phyloP scores from a whole-genome alignment of 1,284 basidiomycete species.

The Ceratobasidium sp. region DNA sequence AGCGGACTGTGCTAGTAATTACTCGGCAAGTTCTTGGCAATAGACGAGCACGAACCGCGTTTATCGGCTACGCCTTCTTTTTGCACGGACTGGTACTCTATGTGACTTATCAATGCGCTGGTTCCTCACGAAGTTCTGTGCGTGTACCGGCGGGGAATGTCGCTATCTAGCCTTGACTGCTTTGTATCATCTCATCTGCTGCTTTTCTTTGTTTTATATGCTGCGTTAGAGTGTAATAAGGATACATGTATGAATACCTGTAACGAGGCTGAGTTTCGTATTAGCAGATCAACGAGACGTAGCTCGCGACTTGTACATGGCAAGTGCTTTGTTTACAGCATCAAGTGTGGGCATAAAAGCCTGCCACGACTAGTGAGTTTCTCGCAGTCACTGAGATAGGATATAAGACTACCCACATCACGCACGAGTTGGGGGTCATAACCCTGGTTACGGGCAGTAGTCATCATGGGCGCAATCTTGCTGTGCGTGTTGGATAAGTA shows the following conservation, averaged over 20 bases:
- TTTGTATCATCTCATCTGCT: constrained; percentile 41
- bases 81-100: constrained; percentile 85
- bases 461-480: constrained; percentile 83
- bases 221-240: constrained; percentile 39
- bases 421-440: constrained; percentile 75
- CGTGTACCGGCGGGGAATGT: constrained; percentile 33
- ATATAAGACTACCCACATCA: constrained; percentile 66
- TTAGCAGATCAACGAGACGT: constrained; percentile 43
- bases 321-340: constrained; percentile 82
- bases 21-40: constrained; percentile 91
- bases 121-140: constrained; percentile 29
- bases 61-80: constrained; percentile 83
- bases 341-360: constrained; percentile 84
- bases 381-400: constrained; percentile 11
- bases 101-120: constrained; percentile 78
- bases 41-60: constrained; percentile 83
- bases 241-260: constrained; percentile 26
- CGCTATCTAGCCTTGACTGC: constrained; percentile 21
- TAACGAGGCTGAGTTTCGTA: not conserved
- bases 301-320: constrained; percentile 50
- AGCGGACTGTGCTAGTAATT: constrained; percentile 87
- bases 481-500: constrained; percentile 84
- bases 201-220: constrained; percentile 16
- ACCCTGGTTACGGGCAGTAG: constrained; percentile 70
- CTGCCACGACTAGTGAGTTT: constrained; percentile 58